Evolutionary conservation across 2,329 filamentous ascomycete genomes (phyloP).

Genomic region (Alternaria sp.): DNA sequence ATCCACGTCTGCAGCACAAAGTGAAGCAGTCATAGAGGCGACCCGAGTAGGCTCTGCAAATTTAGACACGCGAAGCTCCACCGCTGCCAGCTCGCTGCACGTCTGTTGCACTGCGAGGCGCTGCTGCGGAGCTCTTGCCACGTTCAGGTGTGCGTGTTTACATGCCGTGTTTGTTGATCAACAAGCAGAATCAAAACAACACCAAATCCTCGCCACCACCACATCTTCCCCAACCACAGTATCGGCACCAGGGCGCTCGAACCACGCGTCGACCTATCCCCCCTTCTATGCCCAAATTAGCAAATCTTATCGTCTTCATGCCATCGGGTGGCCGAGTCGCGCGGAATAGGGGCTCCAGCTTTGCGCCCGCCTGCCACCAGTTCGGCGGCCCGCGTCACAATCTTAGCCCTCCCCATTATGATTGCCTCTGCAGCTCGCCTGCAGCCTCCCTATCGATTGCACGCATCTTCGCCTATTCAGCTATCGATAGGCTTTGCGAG

Average conservation of each 20-base stretch:
- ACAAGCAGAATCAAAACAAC: conserved; percentile 14
- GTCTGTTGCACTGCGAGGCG: conserved; percentile 11
- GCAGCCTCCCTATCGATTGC: conserved; percentile 23
- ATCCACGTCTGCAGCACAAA: conserved; percentile 4
- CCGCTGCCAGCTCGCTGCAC: background rate
- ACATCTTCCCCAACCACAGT: conserved; percentile 14
- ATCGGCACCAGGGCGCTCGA: conserved; percentile 15
- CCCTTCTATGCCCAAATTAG: conserved; percentile 20
- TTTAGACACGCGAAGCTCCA: background rate
- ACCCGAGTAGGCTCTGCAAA: background rate
- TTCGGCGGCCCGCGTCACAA: conserved; percentile 22
- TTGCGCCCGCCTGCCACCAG: conserved; percentile 19
- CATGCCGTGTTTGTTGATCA: conserved; percentile 14
- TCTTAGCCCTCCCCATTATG: conserved; percentile 43
- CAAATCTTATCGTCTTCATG: conserved; percentile 32
- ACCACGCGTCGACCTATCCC: conserved; percentile 9
- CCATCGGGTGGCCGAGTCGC: conserved; percentile 6
- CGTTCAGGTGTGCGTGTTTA: background rate
- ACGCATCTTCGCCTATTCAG: conserved; percentile 5
- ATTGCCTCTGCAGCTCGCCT: conserved; percentile 30
- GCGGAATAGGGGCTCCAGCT: conserved; percentile 22
- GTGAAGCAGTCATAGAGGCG: conserved; percentile 22
- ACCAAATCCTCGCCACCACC: conserved; percentile 2
- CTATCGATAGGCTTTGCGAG: conserved; percentile 17
- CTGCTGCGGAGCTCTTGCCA: conserved; percentile 4